Evolutionary conservation across 805 yeast genomes (phyloP).

Genomic region (Schwanniomyces sp.): DNA sequence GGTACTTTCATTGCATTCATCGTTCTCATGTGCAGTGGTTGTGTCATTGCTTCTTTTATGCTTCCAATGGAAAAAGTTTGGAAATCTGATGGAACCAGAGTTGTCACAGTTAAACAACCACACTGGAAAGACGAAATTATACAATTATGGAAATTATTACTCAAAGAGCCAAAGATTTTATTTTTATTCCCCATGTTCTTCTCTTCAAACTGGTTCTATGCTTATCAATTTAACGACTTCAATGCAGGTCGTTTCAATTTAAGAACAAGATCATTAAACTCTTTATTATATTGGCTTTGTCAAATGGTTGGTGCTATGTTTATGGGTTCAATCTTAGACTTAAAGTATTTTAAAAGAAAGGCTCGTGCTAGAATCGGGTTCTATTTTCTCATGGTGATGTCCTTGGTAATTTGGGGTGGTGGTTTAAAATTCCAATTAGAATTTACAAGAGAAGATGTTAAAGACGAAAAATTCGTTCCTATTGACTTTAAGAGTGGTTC

Average conservation of each 20-base stretch:
- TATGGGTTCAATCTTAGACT: slow-evolving; percentile 51
- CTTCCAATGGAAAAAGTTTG: slow-evolving; percentile 51
- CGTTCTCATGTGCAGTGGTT: slow-evolving; percentile 50
- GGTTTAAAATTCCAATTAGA: slow-evolving; percentile 49
- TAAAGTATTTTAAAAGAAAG: slow-evolving; percentile 39
- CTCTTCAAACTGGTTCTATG: slow-evolving; percentile 66
- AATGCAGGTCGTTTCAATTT: slow-evolving; percentile 56
- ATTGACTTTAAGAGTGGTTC: slow-evolving; percentile 47
- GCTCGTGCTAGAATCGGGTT: slow-evolving; percentile 48
- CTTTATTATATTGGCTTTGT: slow-evolving; percentile 58
- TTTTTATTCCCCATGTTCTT: slow-evolving; percentile 61
- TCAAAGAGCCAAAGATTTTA: slow-evolving; percentile 44
- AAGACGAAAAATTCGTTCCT: slow-evolving; percentile 14
- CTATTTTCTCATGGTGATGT: slow-evolving; percentile 34
- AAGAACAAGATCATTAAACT: slow-evolving; percentile 62
- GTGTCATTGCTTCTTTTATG: slow-evolving; percentile 42
- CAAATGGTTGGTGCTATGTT: slow-evolving; percentile 58
- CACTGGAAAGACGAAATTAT: slow-evolving; percentile 44
- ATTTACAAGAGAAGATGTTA: slow-evolving; percentile 38
- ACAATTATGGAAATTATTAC: slow-evolving; percentile 39
- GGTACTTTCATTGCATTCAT: slow-evolving; percentile 58
- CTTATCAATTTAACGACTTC: slow-evolving; percentile 61
- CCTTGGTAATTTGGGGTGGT: slow-evolving; percentile 59
- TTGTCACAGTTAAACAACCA: slow-evolving; percentile 45
- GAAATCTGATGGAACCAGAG: slow-evolving; percentile 50